Percentiles rank a stretch among this genome's conserved stretches.
phyloP scores from a whole-genome alignment of 1,284 basidiomycete genomes.

The Austroboletus novae-zelandiae region DNA sequence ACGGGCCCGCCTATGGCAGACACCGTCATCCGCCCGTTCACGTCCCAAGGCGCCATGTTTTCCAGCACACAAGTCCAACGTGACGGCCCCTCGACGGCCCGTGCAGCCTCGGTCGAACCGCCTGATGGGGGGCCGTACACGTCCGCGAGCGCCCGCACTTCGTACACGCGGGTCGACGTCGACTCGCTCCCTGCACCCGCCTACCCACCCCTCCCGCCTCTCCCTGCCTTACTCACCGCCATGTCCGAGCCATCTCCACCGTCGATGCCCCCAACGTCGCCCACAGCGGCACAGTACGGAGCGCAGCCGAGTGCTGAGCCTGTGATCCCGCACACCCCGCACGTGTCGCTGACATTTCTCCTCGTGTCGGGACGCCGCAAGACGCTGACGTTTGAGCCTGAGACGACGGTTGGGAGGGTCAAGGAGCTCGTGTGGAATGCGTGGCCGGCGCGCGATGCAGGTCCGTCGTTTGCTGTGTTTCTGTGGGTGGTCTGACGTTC shows the following conservation, averaged over 20 bases:
- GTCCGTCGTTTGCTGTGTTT: constrained; percentile 11
- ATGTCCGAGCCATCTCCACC: neutral
- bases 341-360: constrained; percentile 72
- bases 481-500: no score
- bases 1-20: constrained; percentile 25
- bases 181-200: constrained; percentile 17
- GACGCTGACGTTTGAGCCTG: constrained; percentile 77
- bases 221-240: constrained; percentile 3
- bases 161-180: constrained; percentile 31
- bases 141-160: constrained; percentile 33
- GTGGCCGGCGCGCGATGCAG: constrained; percentile 67
- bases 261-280: neutral
- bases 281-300: neutral
- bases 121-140: constrained; percentile 20
- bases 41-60: constrained; percentile 21
- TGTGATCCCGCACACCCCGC: constrained; percentile 53
- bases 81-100: constrained; percentile 18
- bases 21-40: constrained; percentile 27
- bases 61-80: neutral
- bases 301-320: neutral
- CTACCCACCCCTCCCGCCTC: constrained; percentile 25
- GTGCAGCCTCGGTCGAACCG: neutral
- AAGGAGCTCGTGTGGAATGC: constrained; percentile 85
- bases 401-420: constrained; percentile 73
- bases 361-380: constrained; percentile 71